Base-by-base conservation (phyloP, 192 early-diverging fungal genomes). In the Jimgerdemannia lactiflua region DNA sequence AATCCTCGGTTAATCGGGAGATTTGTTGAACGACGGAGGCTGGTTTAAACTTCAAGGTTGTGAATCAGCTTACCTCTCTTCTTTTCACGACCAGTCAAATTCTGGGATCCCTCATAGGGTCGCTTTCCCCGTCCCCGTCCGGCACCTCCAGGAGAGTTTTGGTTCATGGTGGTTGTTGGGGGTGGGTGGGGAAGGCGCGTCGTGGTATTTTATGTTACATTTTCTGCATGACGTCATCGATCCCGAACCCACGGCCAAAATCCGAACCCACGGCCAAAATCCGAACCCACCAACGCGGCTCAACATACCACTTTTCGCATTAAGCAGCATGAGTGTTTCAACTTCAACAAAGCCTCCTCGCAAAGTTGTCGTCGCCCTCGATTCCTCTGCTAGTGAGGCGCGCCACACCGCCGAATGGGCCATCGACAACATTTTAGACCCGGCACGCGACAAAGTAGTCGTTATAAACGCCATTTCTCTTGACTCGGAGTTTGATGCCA, bases 321-420 rank as follows among this genome's bases (percentile, higher is more conserved):
- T 29, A 29, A 29, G 29, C 29, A 29, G 29, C 29, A 59, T 59
- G 49, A 59, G 49, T 2, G 49, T 14, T 59, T 10, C 49, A 59
- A 14, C 8, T 59, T 6, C 49, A 59, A 39, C 39, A 0, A 42
- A 42, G 49, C 44, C 71, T 10, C 19, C 39, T 43, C 72, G 79
- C 39, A 67, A 81, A 42, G 65, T 86, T 39, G 76, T 82, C 10
- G 43, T 86, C 67, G 80, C 83, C 42, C 72, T 86, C 41, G 80
- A 84, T 70, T 77, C 84, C 43, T 71, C 67, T 29, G 70, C 84
- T 2, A 59, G 70, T 29, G 84, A 86, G 59, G 78, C 82, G 29
- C 4, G 40, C 8, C 71, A 86, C 20, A 82, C 80, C 39, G 65
- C 84, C 19, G 67, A 78, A 43, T 86, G 84, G 84, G 71, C 75